Evolutionary conservation across 805 yeast species (phyloP).

Genomic region (Huiozyma naganishii): DNA sequence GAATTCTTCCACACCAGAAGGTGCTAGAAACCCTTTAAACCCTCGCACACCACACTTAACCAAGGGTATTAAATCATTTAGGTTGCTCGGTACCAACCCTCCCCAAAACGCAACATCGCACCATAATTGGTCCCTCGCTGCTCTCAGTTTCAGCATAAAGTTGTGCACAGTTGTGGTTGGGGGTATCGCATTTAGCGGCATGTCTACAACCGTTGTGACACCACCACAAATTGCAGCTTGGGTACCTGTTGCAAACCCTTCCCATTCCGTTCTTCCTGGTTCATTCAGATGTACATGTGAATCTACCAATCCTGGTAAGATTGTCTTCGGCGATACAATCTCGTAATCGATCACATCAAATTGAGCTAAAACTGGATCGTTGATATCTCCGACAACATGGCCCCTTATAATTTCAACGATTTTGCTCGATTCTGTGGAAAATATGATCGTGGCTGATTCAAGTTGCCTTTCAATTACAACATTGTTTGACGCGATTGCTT

Average conservation of each 20-base stretch:
- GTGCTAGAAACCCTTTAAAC: constrained; percentile 85
- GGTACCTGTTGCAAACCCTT: constrained; percentile 94
- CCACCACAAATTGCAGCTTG: constrained; percentile 93
- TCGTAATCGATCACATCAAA: constrained; percentile 39
- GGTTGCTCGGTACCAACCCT: constrained; percentile 75
- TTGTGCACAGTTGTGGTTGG: constrained; percentile 83
- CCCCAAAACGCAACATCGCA: constrained; percentile 97
- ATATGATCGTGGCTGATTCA: constrained; percentile 55
- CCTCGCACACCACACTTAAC: constrained; percentile 85
- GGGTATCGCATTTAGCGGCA: constrained; percentile 94
- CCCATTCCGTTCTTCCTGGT: constrained; percentile 98
- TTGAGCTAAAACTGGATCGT: constrained; percentile 31
- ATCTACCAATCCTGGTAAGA: constrained; percentile 88
- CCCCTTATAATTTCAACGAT: constrained; percentile 41
- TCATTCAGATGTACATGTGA: constrained; percentile 92
- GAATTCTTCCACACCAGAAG: constrained; percentile 93
- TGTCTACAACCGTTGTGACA: constrained; percentile 88
- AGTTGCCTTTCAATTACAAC: constrained; percentile 42
- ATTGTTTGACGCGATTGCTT: constrained; percentile 48
- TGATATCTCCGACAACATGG: constrained; percentile 26
- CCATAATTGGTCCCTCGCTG: constrained; percentile 78
- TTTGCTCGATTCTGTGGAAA: constrained; percentile 44
- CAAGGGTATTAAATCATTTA: constrained; percentile 59
- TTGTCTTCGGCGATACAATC: constrained; percentile 49
- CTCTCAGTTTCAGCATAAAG: constrained; percentile 60